A percentile compares a stretch with the other conserved stretches of the same genome.
Evolutionary conservation across 2,329 filamentous ascomycete genomes (phyloP).

Genomic region (Cladophialophora immunda): DNA sequence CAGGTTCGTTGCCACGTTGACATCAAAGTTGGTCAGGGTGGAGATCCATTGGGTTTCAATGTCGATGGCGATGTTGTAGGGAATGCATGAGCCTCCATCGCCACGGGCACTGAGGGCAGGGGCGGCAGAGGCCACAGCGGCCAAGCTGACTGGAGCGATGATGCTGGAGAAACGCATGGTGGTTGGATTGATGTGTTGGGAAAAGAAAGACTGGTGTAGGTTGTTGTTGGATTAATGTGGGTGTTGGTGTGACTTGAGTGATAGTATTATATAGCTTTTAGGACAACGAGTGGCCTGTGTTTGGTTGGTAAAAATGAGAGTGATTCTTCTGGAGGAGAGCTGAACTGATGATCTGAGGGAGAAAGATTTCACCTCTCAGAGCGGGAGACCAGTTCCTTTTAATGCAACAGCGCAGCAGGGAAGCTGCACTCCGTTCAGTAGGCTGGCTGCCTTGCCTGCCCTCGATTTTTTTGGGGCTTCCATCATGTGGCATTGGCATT

Average conservation of each 20-base stretch:
- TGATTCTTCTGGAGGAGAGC: slow-evolving; percentile 17
- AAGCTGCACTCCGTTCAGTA: not conserved
- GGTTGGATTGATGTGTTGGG: slow-evolving; percentile 4
- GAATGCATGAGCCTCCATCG: slow-evolving; percentile 26
- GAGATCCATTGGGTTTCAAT: slow-evolving; percentile 35
- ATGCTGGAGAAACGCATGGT: slow-evolving; percentile 34
- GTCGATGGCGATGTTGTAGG: slow-evolving; percentile 29
- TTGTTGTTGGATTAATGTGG: slow-evolving; percentile 15
- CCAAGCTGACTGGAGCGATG: slow-evolving; percentile 29
- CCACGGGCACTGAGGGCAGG: slow-evolving; percentile 21
- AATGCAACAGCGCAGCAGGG: slow-evolving; percentile 2
- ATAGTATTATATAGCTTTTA: slow-evolving; percentile 6
- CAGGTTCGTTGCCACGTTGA: slow-evolving; percentile 32
- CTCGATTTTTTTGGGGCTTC: not conserved
- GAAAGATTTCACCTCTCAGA: not conserved
- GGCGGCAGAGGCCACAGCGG: slow-evolving; percentile 27
- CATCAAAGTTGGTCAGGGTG: slow-evolving; percentile 36
- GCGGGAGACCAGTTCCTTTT: slow-evolving; percentile 16
- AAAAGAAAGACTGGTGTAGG: slow-evolving; percentile 3
- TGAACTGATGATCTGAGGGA: slow-evolving; percentile 19
- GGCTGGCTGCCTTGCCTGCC: slow-evolving; percentile 6
- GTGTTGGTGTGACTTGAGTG: slow-evolving; percentile 9
- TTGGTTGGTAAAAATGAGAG: slow-evolving; percentile 13
- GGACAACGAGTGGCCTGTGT: slow-evolving; percentile 28
- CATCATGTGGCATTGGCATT: slow-evolving; percentile 1